Evolutionary conservation across 257 asterid species (phyloP), one percentile per base, ranked within the genome.

Genomic region (Ehretia macrophylla): DNA sequence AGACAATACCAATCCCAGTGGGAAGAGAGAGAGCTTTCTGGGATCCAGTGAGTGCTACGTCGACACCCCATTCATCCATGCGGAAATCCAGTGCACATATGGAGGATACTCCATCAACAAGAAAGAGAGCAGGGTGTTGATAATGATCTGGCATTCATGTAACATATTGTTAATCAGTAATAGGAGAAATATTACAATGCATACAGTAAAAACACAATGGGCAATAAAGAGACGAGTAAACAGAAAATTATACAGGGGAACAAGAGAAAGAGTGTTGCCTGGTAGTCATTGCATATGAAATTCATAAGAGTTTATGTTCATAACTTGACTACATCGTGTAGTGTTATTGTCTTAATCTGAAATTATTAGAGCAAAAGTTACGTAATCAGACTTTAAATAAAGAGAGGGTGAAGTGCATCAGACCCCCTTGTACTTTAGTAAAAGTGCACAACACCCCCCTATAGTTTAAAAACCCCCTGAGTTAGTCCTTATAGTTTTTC

Each of bases 61-160:
- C 99, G 17, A 93, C 37, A 32, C 99, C 99, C 99, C 99, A 93
- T 45, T 93, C 97, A 17, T 93, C 99, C 99, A 93, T 93, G 72
- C 97, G 95, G 32, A 93, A 93, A 71, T 93, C 99, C 32, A 93
- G 88, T 16, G 99, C 99, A 45, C 99, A 93, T 46, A 93, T 89
- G 64, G 99, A 93, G 44, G 99, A 93, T 27, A 93, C 99, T 4
- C 99, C 99, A 67, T 93, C 99, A 0, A 93, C 99, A 39, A 86
- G 86, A 38, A 83, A 67, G 47, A 93, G 92, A 17, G 99, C 97
- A 32, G 99, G 99, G 59, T 93, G 99, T 78, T 78, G 78, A 61
- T 93, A 89, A 71, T 85, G 87, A 86, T 93, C 96, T 92, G 83
- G 5, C 21, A 68, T 0, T 16, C 72, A 56, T 60, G 49, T 37